Evolutionary conservation across 805 yeast species (phyloP).

Genomic region (Barnettozyma sp.): DNA sequence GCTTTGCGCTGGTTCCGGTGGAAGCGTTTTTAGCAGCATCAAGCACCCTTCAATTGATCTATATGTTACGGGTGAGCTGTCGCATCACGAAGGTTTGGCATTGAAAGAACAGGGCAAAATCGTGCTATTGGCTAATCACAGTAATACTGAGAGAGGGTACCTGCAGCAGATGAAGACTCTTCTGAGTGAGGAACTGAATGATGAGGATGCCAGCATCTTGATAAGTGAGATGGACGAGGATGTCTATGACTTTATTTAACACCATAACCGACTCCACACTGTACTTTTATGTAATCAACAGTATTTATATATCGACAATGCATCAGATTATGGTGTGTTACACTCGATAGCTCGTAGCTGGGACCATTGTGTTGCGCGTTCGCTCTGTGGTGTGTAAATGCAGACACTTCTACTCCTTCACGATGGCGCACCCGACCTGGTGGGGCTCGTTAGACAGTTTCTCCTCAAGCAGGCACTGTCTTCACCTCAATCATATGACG

Average conservation of each 20-base stretch:
- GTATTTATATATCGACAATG: too few species aligned
- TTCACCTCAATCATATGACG: neutral
- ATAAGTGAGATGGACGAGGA: constrained; percentile 21
- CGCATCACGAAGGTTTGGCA: constrained; percentile 84
- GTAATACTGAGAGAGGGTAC: constrained; percentile 90
- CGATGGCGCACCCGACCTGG: neutral
- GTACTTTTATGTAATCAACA: too few species aligned
- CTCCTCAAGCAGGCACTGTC: neutral
- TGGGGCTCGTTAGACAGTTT: neutral
- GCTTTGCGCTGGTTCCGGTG: constrained; percentile 94
- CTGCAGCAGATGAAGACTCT: constrained; percentile 46
- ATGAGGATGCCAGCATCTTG: constrained; percentile 8
- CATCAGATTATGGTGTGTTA: too few species aligned
- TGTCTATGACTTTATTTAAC: constrained; percentile 17
- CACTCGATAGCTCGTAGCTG: too few species aligned
- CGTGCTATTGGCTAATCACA: constrained; percentile 78
- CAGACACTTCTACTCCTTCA: constrained; percentile 1
- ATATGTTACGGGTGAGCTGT: constrained; percentile 84
- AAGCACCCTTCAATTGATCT: constrained; percentile 57
- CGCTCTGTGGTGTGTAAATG: too few species aligned
- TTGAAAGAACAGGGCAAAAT: constrained; percentile 64
- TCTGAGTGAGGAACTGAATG: constrained; percentile 10
- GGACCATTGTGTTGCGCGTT: too few species aligned
- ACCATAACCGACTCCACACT: too few species aligned
- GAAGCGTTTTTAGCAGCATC: constrained; percentile 59